These are phyloP conservation scores for Tagetes erecta DNA, from an alignment of 129 eudicot species.

Conservation along the genomic window DNA sequence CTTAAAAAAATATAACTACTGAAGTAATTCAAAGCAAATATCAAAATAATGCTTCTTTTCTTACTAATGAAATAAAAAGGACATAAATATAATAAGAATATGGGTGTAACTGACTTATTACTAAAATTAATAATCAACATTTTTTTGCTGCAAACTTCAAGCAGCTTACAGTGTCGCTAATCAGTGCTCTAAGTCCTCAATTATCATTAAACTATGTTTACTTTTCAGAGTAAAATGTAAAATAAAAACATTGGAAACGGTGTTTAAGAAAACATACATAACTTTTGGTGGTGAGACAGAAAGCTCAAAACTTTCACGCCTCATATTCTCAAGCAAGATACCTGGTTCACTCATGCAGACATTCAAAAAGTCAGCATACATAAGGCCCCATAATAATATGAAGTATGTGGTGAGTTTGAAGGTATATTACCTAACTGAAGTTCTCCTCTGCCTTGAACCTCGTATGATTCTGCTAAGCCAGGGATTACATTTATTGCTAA, in stretches of 20 bases:
- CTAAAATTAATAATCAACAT: background rate
- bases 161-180: background rate
- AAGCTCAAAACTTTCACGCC: slow-evolving; percentile 98
- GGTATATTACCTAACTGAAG: slow-evolving; percentile 77
- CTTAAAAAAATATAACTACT: background rate
- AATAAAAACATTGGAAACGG: background rate
- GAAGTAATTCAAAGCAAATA: background rate
- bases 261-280: slow-evolving; percentile 56
- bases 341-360: slow-evolving; percentile 44
- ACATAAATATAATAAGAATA: background rate
- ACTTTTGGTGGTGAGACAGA: slow-evolving; percentile 98
- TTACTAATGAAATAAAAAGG: background rate
- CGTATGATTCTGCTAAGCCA: slow-evolving; percentile 77
- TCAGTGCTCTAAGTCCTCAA: background rate
- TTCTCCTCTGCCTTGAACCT: slow-evolving; percentile 99
- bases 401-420: background rate
- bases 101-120: background rate
- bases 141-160: background rate
- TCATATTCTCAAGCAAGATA: slow-evolving; percentile 95
- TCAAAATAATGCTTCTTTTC: background rate
- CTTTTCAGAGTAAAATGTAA: background rate
- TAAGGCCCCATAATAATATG: background rate
- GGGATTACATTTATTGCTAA: slow-evolving; percentile 95
- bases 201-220: background rate
- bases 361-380: slow-evolving; percentile 8